phyloP scores from a whole-genome alignment of 495 filamentous ascomycete species.

The Aeminium ludgeri region DNA sequence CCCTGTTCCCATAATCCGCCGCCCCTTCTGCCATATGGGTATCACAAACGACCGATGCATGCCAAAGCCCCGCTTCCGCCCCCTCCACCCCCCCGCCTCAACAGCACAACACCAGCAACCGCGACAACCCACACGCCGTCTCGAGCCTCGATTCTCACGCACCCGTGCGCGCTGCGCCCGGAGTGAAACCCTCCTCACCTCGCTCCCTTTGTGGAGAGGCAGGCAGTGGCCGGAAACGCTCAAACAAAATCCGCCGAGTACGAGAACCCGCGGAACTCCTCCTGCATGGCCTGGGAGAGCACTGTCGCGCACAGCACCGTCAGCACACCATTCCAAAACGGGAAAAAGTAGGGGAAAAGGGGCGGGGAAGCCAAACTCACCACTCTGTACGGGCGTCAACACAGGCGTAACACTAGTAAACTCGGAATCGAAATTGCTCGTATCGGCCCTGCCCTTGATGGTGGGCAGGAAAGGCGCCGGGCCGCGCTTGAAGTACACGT shows the following conservation, averaged over 20 bases:
- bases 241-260: constrained; percentile 63
- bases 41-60: constrained; percentile 11
- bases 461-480: constrained; percentile 74
- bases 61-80: too few species aligned
- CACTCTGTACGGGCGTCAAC: constrained; percentile 89
- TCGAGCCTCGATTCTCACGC: too few species aligned
- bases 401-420: constrained; percentile 98
- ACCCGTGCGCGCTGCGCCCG: too few species aligned
- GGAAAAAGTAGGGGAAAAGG: neutral
- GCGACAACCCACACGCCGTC: too few species aligned
- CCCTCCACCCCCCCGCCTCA: neutral
- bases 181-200: too few species aligned
- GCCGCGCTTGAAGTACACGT: constrained; percentile 88
- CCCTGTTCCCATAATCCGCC: too few species aligned
- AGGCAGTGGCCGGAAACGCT: too few species aligned
- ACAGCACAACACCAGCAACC: too few species aligned
- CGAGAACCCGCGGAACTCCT: constrained; percentile 98
- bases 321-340: neutral
- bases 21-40: constrained; percentile 1
- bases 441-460: constrained; percentile 85
- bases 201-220: too few species aligned
- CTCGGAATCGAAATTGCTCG: constrained; percentile 96
- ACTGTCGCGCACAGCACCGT: constrained; percentile 34
- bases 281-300: constrained; percentile 95
- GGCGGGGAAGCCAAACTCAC: constrained; percentile 35